phyloP scores from a whole-genome alignment of 2,329 filamentous ascomycete genomes.

The Colletotrichum filicis region DNA sequence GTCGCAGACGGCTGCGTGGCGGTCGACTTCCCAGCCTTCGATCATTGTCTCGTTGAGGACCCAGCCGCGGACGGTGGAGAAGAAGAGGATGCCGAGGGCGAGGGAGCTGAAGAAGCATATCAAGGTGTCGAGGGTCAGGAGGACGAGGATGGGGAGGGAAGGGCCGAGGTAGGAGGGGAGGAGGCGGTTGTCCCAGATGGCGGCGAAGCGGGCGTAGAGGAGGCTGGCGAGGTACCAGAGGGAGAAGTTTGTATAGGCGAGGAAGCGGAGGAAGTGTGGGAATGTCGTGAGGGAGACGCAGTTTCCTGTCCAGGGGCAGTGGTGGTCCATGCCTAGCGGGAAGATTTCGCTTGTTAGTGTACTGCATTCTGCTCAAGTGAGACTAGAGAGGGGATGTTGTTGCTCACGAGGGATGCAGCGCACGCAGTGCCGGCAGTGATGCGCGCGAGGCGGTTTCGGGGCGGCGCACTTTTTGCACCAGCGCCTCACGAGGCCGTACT shows the following conservation, averaged over 20 bases:
- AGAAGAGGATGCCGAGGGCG: constrained; percentile 72
- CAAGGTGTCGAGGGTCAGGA: constrained; percentile 70
- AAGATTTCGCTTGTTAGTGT: not conserved
- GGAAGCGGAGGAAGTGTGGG: constrained; percentile 84
- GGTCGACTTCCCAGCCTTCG: constrained; percentile 79
- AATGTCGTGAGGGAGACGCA: constrained; percentile 86
- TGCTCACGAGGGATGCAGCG: constrained; percentile 73
- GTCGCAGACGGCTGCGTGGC: constrained; percentile 67
- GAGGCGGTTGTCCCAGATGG: constrained; percentile 73
- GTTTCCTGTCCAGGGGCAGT: constrained; percentile 87
- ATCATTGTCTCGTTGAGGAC: constrained; percentile 81
- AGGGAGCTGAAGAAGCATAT: constrained; percentile 69
- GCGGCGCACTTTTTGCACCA: constrained; percentile 84
- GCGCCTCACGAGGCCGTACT: constrained; percentile 43
- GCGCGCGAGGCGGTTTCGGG: constrained; percentile 80
- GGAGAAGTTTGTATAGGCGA: constrained; percentile 74
- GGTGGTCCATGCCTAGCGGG: constrained; percentile 75
- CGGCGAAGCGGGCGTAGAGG: constrained; percentile 66
- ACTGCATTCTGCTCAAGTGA: no score
- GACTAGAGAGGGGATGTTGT: no score
- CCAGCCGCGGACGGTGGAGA: constrained; percentile 71
- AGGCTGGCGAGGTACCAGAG: constrained; percentile 72
- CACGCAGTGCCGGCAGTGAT: constrained; percentile 83
- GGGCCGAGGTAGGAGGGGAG: constrained; percentile 82
- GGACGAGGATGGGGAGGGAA: constrained; percentile 64